Evolutionary conservation across 2,329 filamentous ascomycete species (phyloP).

Genomic region (Leptographium lundbergii): DNA sequence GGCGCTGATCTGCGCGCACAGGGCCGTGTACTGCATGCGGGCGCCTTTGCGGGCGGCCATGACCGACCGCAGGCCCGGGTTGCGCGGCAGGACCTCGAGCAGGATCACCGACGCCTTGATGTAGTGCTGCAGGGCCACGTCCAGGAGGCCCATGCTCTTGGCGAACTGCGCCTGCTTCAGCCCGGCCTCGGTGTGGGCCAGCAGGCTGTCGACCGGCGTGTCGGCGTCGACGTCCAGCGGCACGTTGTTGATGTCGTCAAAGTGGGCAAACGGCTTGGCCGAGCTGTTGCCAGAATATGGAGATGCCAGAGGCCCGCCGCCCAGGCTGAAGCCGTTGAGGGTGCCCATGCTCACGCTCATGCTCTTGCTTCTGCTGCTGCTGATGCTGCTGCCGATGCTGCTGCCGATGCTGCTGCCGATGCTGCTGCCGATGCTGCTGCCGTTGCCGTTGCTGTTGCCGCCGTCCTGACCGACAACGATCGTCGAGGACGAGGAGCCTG

Average conservation of each 20-base stretch:
- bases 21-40: constrained; percentile 32
- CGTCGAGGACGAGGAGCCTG: constrained; percentile 9
- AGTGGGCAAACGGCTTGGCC: constrained; percentile 7
- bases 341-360: neutral
- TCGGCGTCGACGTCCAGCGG: constrained; percentile 30
- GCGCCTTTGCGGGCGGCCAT: constrained; percentile 39
- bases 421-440: too few relatives aligned
- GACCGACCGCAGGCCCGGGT: constrained; percentile 59
- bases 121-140: constrained; percentile 72
- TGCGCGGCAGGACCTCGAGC: constrained; percentile 61
- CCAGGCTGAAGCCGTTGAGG: constrained; percentile 2
- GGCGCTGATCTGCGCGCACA: constrained; percentile 37
- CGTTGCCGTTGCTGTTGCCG: too few relatives aligned
- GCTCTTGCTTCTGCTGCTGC: neutral
- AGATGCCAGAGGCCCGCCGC: neutral
- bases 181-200: constrained; percentile 38
- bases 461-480: constrained; percentile 4
- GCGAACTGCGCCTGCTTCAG: constrained; percentile 48
- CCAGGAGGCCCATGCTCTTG: constrained; percentile 52
- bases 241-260: constrained; percentile 11
- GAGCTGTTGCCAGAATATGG: neutral
- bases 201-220: constrained; percentile 38
- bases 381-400: too few relatives aligned
- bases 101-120: constrained; percentile 70
- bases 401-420: too few relatives aligned